phyloP scores from a whole-genome alignment of 2,329 filamentous ascomycete species.

The Helminthosporium solani region DNA sequence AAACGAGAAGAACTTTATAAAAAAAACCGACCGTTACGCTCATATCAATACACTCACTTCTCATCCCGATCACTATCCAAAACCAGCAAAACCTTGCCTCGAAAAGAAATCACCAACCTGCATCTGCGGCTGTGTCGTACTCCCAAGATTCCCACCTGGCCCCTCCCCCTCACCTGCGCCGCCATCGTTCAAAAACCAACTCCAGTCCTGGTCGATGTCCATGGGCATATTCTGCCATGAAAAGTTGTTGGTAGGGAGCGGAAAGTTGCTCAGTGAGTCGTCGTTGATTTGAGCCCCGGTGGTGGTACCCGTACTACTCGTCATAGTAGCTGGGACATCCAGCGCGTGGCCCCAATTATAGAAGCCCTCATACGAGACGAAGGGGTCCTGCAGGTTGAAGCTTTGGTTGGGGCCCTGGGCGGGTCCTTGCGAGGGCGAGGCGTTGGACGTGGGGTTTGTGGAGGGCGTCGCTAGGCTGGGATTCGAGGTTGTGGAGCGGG shows the following conservation, averaged over 20 bases:
- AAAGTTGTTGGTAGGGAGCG: slow-evolving; percentile 39
- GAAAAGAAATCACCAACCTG: slow-evolving; percentile 17
- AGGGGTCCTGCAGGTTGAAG: slow-evolving; percentile 22
- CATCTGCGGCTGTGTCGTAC: neutral
- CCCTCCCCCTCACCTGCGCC: slow-evolving; percentile 10
- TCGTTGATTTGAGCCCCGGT: slow-evolving; percentile 28
- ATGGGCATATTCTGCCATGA: slow-evolving; percentile 44
- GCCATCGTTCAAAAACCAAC: slow-evolving; percentile 41
- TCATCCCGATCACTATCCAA: slow-evolving; percentile 14
- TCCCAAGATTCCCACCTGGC: neutral
- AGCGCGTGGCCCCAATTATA: slow-evolving; percentile 36
- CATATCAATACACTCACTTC: neutral
- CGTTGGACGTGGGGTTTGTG: slow-evolving; percentile 16
- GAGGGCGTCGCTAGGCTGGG: slow-evolving; percentile 9
- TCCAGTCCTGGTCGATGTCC: slow-evolving; percentile 47
- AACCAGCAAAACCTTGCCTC: slow-evolving; percentile 28
- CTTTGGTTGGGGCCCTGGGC: neutral
- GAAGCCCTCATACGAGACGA: slow-evolving; percentile 44
- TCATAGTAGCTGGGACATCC: slow-evolving; percentile 12
- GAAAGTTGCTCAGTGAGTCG: slow-evolving; percentile 33
- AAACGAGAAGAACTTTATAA: too few species aligned
- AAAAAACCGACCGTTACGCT: too few species aligned
- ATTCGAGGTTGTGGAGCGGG: neutral
- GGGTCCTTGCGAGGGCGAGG: slow-evolving; percentile 7
- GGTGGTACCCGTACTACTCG: neutral